phyloP scores from a whole-genome alignment of 805 yeast genomes.

The Debaryomyces hansenii region DNA sequence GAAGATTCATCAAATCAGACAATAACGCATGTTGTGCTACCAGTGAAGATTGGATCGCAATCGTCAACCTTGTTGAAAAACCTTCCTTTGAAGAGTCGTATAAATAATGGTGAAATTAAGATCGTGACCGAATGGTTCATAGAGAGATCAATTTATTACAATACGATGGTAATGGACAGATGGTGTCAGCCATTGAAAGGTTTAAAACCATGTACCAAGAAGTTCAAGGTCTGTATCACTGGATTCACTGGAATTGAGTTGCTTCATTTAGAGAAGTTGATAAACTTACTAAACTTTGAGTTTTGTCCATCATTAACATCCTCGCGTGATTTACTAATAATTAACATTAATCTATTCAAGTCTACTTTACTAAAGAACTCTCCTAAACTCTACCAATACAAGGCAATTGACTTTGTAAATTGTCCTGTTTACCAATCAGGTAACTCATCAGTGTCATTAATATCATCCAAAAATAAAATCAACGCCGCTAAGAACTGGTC shows the following conservation, averaged over 20 bases:
- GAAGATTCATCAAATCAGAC: slow-evolving; percentile 16
- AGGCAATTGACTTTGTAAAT: slow-evolving; percentile 28
- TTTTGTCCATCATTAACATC: slow-evolving; percentile 49
- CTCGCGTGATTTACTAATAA: slow-evolving; percentile 55
- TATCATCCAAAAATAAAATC: slow-evolving; percentile 53
- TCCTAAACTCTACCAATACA: slow-evolving; percentile 41
- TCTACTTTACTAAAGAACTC: slow-evolving; percentile 35
- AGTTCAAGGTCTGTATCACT: slow-evolving; percentile 50
- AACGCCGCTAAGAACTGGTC: slow-evolving; percentile 57
- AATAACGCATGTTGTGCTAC: slow-evolving; percentile 33
- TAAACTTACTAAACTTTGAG: slow-evolving; percentile 52
- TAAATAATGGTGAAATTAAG: slow-evolving; percentile 19
- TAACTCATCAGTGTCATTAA: slow-evolving; percentile 29
- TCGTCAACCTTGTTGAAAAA: slow-evolving; percentile 24
- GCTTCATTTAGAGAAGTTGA: slow-evolving; percentile 66
- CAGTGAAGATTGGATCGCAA: slow-evolving; percentile 29
- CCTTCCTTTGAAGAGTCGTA: slow-evolving; percentile 18
- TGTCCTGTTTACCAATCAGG: slow-evolving; percentile 38
- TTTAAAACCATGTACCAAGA: slow-evolving; percentile 19
- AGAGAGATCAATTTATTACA: slow-evolving; percentile 68
- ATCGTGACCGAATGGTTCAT: slow-evolving; percentile 78
- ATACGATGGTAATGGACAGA: slow-evolving; percentile 46
- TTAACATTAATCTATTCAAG: slow-evolving; percentile 50
- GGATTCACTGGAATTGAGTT: slow-evolving; percentile 81
- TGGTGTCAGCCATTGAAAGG: slow-evolving; percentile 64